phyloP scores from a whole-genome alignment of 75 land plant species.

The Pinus tabuliformis region DNA sequence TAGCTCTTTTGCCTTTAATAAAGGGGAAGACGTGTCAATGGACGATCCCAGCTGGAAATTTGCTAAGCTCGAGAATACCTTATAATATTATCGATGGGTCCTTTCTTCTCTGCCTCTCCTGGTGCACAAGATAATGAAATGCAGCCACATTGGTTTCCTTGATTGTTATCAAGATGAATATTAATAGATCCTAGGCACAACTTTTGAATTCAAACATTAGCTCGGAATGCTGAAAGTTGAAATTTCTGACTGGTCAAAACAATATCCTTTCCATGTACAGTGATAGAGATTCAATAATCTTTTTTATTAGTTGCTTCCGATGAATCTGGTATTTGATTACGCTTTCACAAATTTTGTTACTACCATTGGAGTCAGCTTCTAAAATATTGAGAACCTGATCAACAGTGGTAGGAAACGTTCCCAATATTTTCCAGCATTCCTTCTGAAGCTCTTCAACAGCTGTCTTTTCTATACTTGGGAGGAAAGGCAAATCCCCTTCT shows the following conservation, averaged over 20 bases:
- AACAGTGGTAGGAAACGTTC: no score
- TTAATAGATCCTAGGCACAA: neutral
- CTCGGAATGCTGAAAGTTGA: neutral
- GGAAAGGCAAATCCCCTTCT: no score
- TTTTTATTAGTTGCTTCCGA: conserved; percentile 51
- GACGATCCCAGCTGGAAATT: no score
- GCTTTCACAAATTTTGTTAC: conserved; percentile 45
- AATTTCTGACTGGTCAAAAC: conserved; percentile 23
- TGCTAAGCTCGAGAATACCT: no score
- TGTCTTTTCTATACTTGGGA: no score
- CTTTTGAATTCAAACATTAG: neutral
- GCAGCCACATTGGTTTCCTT: neutral
- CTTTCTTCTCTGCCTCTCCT: neutral
- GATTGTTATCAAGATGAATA: neutral
- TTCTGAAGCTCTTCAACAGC: no score
- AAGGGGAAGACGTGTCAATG: no score
- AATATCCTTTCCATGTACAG: conserved; percentile 60
- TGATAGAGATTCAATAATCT: conserved; percentile 56
- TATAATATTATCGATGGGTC: neutral
- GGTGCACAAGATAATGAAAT: neutral
- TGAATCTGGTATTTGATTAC: conserved; percentile 65
- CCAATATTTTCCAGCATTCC: no score
- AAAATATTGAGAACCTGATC: no score
- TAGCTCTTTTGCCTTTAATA: no score
- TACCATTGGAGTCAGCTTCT: conserved; percentile 37